Evolutionary conservation across 2,329 filamentous ascomycete species (phyloP), one percentile per base, ranked within the genome.

Genomic region (Seiridium unicorne): DNA sequence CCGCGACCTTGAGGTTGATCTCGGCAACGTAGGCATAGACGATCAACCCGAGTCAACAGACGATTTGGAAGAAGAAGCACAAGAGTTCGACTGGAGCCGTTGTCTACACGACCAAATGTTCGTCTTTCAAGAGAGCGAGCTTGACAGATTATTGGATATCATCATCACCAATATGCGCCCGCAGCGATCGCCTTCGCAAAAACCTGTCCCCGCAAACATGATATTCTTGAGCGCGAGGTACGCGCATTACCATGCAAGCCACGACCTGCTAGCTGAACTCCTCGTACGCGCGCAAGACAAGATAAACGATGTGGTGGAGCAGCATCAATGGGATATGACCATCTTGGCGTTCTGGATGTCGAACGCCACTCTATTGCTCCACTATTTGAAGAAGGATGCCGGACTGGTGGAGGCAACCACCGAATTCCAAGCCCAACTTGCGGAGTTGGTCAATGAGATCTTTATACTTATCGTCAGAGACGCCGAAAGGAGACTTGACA

Each of bases 91-190:
- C 62, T 99, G 95, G 95, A 90, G 90, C 64, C 85, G 91, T 68
- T 99, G 95, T 74, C 81, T 97, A 54, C 92, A 97, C 72, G 95
- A 99, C 73, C 95, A 99, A 74, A 99, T 99, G 95, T 99, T 99
- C 73, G 95, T 99, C 44, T 99, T 99, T 73, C 95, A 99, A 74
- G 94, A 98, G 67, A 89, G 87, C 72, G 94, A 99, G 71, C 84
- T 99, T 56, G 90, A 94, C 61, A 88, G 89, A 61, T 97, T 99
- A 69, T 84, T 99, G 66, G 91, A 97, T 72, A 95, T 98, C 59
- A 88, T 98, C 72, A 96, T 99, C 71, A 98, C 94, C 63, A 94
- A 95, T 70, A 98, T 99, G 95, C 96, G 92, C 1, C 95, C 95
- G 1, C 93, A 97, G 76, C 84, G 95, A 68, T 97, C 94, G 36